Percentiles rank a stretch among this genome's conserved stretches.
phyloP scores from a whole-genome alignment of 805 yeast species.

The Starmerella gropengiesseri region DNA sequence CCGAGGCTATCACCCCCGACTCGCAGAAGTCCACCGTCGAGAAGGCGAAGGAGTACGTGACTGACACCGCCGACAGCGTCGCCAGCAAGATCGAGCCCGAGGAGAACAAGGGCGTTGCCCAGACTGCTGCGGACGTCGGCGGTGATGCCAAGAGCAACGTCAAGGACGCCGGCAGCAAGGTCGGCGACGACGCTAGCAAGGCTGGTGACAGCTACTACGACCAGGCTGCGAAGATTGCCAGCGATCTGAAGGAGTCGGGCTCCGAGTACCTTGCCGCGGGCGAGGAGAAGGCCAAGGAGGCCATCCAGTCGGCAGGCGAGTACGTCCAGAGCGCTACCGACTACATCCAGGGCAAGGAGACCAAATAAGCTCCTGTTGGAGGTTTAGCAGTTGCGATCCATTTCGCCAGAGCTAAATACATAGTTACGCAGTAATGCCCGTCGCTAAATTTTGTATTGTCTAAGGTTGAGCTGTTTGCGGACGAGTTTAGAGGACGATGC shows the following conservation, averaged over 20 bases:
- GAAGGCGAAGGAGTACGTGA: conserved; percentile 58
- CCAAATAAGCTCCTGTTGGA: background rate
- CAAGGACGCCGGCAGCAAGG: conserved; percentile 35
- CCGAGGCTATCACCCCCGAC: conserved; percentile 62
- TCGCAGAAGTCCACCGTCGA: conserved; percentile 50
- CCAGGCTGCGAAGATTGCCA: conserved; percentile 25
- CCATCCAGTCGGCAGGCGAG: conserved; percentile 25
- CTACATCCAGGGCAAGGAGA: conserved; percentile 27
- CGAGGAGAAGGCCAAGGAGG: conserved; percentile 22
- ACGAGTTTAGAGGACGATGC: too few relatives aligned
- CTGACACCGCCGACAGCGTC: conserved; percentile 55
- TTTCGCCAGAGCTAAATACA: too few relatives aligned
- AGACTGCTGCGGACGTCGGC: conserved; percentile 55
- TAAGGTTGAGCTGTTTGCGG: too few relatives aligned
- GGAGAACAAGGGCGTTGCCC: conserved; percentile 39
- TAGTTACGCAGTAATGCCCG: too few relatives aligned
- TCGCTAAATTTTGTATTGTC: too few relatives aligned
- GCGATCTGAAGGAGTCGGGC: conserved; percentile 18
- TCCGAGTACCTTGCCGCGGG: conserved; percentile 21
- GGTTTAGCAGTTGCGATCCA: too few relatives aligned
- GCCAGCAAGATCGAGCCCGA: conserved; percentile 55
- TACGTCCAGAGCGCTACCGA: conserved; percentile 29
- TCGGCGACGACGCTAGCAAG: conserved; percentile 46
- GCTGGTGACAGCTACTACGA: conserved; percentile 22
- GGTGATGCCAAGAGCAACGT: conserved; percentile 47